Evolutionary conservation across 1,284 basidiomycete species (phyloP), one percentile per base, ranked within the genome.

Genomic region (Neonothopanus nambi): DNA sequence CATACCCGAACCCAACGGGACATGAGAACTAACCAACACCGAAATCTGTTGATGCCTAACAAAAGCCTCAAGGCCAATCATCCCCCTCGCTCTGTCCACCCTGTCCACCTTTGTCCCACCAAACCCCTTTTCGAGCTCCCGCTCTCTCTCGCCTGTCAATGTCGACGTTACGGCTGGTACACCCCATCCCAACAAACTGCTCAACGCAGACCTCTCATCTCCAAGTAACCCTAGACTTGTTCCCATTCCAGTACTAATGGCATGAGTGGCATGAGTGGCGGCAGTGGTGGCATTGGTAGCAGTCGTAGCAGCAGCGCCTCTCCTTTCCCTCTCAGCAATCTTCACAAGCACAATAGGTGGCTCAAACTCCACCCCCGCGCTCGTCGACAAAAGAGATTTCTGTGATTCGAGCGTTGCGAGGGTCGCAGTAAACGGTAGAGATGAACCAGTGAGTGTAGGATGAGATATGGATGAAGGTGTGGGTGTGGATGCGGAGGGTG

Each of bases 41-140:
- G 79, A 79, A 15, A 88, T 67, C 23, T 72, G 74, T 62, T 89
- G 86, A 35, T 85, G 83, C 26, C 77, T 67, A 26, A 83, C 70
- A 57, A 89, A 87, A 7, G 83, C 82, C 4, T 61, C 48, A 12
- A 73, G 69, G 3, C 82, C 82, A 6, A 65, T 60, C 78, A 86
- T 79, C 3, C 75, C 77, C n/a, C 62, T 69, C 1, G 74, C 78
- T 24, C 45, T 38, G 5, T 20, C 26, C 15, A 11, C 24, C 11
- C 21, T 41, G 20, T 26, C 45, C 38, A n/a, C n/a, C n/a, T n/a
- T 45, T 44, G 8, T 42, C 50, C 26, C n/a, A 8, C 17, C 5
- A 20, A 11, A 7, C n/a, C 21, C 12, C 7, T n/a, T 5, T 26
- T 24, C 5, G n/a, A 35, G 9, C 28, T 23, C 20, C 15, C 49